Conservation (phyloP, 2,329 filamentous ascomycete genomes). For the Phoma sp. region DNA sequence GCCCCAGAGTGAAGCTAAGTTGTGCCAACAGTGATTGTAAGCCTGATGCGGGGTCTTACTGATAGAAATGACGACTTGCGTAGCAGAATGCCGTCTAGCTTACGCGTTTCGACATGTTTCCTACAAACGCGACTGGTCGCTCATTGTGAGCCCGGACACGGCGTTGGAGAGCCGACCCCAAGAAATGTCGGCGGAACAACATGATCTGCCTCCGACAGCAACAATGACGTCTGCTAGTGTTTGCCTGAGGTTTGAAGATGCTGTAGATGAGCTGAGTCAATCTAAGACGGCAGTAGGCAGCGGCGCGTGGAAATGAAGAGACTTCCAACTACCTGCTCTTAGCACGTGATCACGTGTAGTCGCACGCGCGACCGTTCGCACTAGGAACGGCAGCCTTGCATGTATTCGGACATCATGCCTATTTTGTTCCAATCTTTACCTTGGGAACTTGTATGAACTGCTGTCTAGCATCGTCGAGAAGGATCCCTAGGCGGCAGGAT, state of each 20-base stretch:
- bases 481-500: neutral
- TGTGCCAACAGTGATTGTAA: slow-evolving; percentile 6
- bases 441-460: neutral
- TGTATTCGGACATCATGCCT: slow-evolving; percentile 10
- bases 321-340: too few species aligned
- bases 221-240: neutral
- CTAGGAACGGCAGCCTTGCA: slow-evolving; percentile 4
- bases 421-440: neutral
- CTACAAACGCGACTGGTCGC: slow-evolving; percentile 20
- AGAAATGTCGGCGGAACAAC: slow-evolving; percentile 36
- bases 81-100: slow-evolving; percentile 20
- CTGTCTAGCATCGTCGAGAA: neutral
- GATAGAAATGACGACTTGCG: slow-evolving; percentile 22
- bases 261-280: too few species aligned
- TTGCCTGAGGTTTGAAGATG: neutral
- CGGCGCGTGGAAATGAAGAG: too few species aligned
- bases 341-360: slow-evolving; percentile 2
- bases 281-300: too few species aligned
- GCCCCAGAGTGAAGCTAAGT: slow-evolving; percentile 16
- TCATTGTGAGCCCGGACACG: slow-evolving; percentile 20
- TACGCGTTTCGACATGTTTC: slow-evolving; percentile 31
- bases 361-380: neutral
- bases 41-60: slow-evolving; percentile 11
- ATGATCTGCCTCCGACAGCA: slow-evolving; percentile 26
- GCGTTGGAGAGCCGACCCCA: slow-evolving; percentile 41